Evolutionary conservation across 306 rosid species (phyloP).

Genomic region (Cucumis sativus): Cucumber_9930_V3 NC_026660.2:18267001-18267500

Average conservation of each 20-base stretch:
- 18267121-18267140: background rate
- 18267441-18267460: constrained; percentile 82
- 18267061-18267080: background rate
- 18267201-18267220: constrained; percentile 73
- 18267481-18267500: constrained; percentile 93
- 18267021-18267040: background rate
- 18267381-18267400: constrained; percentile 60
- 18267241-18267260: constrained; percentile 87
- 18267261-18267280: constrained; percentile 91
- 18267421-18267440: constrained; percentile 79
- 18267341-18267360: constrained; percentile 89
- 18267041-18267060: background rate
- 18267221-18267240: constrained; percentile 49
- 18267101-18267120: background rate
- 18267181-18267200: constrained; percentile 78
- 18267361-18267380: constrained; percentile 64
- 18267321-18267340: constrained; percentile 50
- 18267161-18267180: constrained; percentile 26
- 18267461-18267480: constrained; percentile 93
- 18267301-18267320: constrained; percentile 82
- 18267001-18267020: background rate
- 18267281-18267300: constrained; percentile 71
- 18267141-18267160: background rate
- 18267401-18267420: constrained; percentile 73
- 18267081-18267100: background rate